Conservation (phyloP, 2,329 filamentous ascomycete species). For the Aspergillus tubingensis region DNA sequence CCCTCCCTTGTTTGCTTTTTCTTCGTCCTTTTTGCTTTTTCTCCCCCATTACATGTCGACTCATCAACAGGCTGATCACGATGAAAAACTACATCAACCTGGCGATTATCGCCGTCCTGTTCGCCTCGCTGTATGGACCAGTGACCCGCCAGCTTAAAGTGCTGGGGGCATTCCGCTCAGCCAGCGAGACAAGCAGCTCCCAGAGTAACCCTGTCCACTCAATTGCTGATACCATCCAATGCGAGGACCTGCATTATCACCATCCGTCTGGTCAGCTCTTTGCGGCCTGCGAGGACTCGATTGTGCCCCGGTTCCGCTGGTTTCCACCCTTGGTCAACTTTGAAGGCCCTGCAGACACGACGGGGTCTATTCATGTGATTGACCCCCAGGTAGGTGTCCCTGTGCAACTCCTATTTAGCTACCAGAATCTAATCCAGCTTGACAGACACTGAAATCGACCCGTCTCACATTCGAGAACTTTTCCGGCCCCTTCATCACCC, state of each 20-base stretch:
- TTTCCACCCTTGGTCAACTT: conserved; percentile 54
- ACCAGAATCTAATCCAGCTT: background rate
- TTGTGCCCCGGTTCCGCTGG: conserved; percentile 50
- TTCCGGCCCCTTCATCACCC: conserved; percentile 56
- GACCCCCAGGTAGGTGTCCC: conserved; percentile 49
- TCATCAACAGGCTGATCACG: background rate
- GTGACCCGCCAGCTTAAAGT: conserved; percentile 24
- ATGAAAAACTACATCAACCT: conserved; percentile 28
- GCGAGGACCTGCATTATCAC: conserved; percentile 64
- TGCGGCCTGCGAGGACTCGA: conserved; percentile 57
- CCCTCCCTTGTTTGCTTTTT: background rate
- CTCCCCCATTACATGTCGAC: background rate
- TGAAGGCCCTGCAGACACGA: conserved; percentile 35
- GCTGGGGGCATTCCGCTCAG: conserved; percentile 26
- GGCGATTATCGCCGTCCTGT: conserved; percentile 22
- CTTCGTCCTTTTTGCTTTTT: background rate
- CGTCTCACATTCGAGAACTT: conserved; percentile 56
- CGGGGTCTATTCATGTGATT: conserved; percentile 50
- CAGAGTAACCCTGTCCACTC: conserved; percentile 40
- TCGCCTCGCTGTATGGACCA: conserved; percentile 22
- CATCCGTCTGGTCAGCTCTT: conserved; percentile 53
- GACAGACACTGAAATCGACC: conserved; percentile 49
- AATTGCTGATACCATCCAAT: conserved; percentile 57
- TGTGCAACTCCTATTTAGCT: background rate
- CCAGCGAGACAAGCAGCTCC: conserved; percentile 18